Conservation (phyloP, 2,329 filamentous ascomycete genomes). For the Chalaropsis thielavioides region DNA sequence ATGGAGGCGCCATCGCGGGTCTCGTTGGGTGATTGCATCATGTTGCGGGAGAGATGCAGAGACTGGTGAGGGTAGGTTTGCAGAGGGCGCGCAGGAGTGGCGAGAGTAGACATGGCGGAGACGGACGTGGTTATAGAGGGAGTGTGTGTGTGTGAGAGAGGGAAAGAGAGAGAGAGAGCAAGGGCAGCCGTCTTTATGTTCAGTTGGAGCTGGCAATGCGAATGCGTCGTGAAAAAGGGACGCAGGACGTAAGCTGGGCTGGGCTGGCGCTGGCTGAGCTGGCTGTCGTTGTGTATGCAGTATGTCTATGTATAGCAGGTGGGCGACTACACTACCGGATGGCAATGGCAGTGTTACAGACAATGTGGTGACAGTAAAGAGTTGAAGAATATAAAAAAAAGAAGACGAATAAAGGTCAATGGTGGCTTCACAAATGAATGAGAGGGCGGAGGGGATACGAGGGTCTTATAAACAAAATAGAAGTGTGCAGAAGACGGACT, state of each 20-base stretch:
- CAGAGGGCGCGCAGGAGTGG: not conserved
- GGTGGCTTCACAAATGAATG: not conserved
- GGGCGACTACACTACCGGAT: not conserved
- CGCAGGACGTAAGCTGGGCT: not conserved
- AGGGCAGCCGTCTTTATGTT: not conserved
- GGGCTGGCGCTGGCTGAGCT: not conserved
- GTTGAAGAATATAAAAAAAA: not conserved
- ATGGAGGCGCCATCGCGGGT: conserved; percentile 28
- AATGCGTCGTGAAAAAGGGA: not conserved
- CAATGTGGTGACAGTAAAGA: not conserved
- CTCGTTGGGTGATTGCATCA: conserved; percentile 29
- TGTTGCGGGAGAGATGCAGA: conserved; percentile 36
- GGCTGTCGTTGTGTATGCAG: too few relatives aligned
- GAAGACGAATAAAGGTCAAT: too few relatives aligned
- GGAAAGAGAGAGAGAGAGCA: not conserved
- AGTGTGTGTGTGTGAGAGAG: not conserved
- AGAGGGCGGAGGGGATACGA: not conserved
- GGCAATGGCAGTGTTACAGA: not conserved
- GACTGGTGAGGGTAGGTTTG: not conserved
- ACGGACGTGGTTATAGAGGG: not conserved
- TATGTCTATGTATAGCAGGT: too few relatives aligned
- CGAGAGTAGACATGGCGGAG: conserved; percentile 26
- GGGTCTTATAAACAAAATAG: not conserved
- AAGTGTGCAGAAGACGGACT: not conserved
- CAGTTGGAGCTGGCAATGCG: too few relatives aligned